These are phyloP conservation scores for Davidsoniella eucalypti DNA, from an alignment of 2,329 filamentous ascomycete species.

Conservation along the genomic window DNA sequence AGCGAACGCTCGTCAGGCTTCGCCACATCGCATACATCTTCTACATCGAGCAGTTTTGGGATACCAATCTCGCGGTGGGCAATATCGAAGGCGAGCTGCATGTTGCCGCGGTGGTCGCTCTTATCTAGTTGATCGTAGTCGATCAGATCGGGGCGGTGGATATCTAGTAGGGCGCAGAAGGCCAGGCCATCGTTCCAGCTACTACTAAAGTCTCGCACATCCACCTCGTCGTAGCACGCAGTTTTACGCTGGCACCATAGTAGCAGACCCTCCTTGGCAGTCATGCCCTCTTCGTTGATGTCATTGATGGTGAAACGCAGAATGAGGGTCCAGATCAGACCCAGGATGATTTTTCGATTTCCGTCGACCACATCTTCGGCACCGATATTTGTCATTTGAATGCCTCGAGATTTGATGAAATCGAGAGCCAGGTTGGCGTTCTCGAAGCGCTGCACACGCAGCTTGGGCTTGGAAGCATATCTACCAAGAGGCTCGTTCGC, in stretches of 20 bases:
- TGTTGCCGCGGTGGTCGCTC: slow-evolving; percentile 84
- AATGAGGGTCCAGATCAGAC: slow-evolving; percentile 97
- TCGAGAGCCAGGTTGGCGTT: slow-evolving; percentile 93
- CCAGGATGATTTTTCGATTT: slow-evolving; percentile 92
- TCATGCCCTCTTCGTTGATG: slow-evolving; percentile 96
- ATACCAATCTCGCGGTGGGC: slow-evolving; percentile 94
- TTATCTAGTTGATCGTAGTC: slow-evolving; percentile 94
- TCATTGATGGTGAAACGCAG: slow-evolving; percentile 95
- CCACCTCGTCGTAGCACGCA: slow-evolving; percentile 92
- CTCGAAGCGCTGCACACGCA: slow-evolving; percentile 92
- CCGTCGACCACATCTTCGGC: slow-evolving; percentile 97
- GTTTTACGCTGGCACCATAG: slow-evolving; percentile 98
- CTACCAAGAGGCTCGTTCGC: slow-evolving; percentile 87
- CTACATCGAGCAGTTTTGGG: slow-evolving; percentile 84
- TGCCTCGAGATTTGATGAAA: slow-evolving; percentile 78
- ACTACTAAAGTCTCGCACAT: slow-evolving; percentile 82
- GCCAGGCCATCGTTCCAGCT: slow-evolving; percentile 98
- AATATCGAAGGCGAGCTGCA: slow-evolving; percentile 95
- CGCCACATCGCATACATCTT: slow-evolving; percentile 92
- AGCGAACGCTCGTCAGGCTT: slow-evolving; percentile 91
- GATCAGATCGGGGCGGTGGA: slow-evolving; percentile 91
- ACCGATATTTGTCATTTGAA: slow-evolving; percentile 97
- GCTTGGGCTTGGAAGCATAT: slow-evolving; percentile 90
- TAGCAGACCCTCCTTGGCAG: slow-evolving; percentile 85
- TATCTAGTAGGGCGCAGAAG: slow-evolving; percentile 91